Evolutionary conservation across 73 alveolate genomes (phyloP).

Genomic region (Tetrahymena thermophila): DNA sequence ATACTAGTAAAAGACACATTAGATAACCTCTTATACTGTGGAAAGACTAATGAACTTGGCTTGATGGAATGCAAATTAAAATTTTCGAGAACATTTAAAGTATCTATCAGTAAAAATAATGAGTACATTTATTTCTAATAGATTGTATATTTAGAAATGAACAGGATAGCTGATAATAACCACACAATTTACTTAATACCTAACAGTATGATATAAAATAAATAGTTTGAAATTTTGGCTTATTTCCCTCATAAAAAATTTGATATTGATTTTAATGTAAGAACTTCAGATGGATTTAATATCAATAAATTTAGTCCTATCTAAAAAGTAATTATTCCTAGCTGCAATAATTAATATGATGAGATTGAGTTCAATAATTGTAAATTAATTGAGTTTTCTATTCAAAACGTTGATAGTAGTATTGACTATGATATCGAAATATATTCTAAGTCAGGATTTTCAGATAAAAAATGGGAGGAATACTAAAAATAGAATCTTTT

Average conservation of each 20-base stretch:
- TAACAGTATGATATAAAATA: not conserved
- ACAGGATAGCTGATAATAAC: not conserved
- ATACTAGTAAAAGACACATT: not conserved
- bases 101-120: not conserved
- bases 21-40: not conserved
- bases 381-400: not conserved
- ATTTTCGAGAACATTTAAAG: not conserved
- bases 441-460: not conserved
- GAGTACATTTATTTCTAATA: not conserved
- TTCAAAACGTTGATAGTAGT: not conserved
- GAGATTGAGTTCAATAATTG: not conserved
- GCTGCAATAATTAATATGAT: not conserved
- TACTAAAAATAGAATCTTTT: not conserved
- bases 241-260: not conserved
- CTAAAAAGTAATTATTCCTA: not conserved
- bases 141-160: not conserved
- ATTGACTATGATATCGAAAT: not conserved
- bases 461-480: not conserved
- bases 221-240: not conserved
- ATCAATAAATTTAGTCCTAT: not conserved
- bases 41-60: not conserved
- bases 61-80: not conserved
- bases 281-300: not conserved
- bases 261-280: not conserved
- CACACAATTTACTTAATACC: not conserved